Percentiles rank a stretch among this genome's conserved stretches.
Conservation (phyloP, 2,329 filamentous ascomycete genomes). For the Bipolaris oryzae region DNA sequence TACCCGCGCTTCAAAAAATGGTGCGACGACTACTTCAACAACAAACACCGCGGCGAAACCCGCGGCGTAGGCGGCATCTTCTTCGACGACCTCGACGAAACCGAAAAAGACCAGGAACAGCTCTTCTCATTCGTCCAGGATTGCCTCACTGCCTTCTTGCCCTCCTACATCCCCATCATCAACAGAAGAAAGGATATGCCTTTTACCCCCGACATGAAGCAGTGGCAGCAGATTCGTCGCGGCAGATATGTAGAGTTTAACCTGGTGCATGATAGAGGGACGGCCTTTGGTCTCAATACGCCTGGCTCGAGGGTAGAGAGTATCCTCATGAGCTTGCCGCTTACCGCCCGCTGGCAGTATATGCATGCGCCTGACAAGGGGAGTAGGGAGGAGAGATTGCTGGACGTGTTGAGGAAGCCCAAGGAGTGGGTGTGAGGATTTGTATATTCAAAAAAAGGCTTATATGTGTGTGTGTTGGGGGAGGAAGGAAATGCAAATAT, state of each 20-base stretch:
- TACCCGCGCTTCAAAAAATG: constrained; percentile 96
- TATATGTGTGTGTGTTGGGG: no score
- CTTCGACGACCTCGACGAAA: constrained; percentile 94
- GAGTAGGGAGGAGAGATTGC: constrained; percentile 76
- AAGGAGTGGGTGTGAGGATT: constrained; percentile 60
- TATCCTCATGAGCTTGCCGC: constrained; percentile 94
- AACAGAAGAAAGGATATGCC: constrained; percentile 89
- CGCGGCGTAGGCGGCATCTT: constrained; percentile 96
- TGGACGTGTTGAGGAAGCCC: constrained; percentile 71
- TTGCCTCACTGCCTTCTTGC: constrained; percentile 84
- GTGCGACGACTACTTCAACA: constrained; percentile 97
- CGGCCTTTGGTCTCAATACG: constrained; percentile 90
- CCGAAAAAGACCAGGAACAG: constrained; percentile 84
- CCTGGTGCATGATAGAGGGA: constrained; percentile 93
- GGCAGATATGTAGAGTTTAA: constrained; percentile 99
- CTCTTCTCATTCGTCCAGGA: constrained; percentile 89
- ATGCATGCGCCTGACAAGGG: constrained; percentile 85
- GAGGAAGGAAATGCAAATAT: no score
- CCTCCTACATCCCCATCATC: constrained; percentile 88
- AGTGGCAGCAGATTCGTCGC: constrained; percentile 93
- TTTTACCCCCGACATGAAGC: constrained; percentile 83
- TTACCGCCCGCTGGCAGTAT: constrained; percentile 93
- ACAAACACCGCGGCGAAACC: constrained; percentile 86
- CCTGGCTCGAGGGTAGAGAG: constrained; percentile 92
- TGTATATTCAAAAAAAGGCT: neutral